Evolutionary conservation across 257 asterid genomes (phyloP), one percentile per base, ranked within the genome.

Genomic region (Gynochthodes officinalis): DNA sequence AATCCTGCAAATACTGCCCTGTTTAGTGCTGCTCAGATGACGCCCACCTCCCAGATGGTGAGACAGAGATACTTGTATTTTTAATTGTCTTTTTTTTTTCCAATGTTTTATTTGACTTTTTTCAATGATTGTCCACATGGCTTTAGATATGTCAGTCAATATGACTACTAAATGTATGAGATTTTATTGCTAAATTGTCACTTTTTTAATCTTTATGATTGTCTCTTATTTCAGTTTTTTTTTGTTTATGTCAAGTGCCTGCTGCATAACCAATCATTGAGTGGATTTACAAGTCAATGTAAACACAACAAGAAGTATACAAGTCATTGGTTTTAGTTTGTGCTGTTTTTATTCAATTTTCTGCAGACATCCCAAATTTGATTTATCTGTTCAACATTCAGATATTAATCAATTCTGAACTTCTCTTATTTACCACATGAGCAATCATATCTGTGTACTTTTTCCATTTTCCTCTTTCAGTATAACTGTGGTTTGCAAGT

Each of bases 21-120:
- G 68, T 94, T 87, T 81, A 94, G 85, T 88, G 91, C 99, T 60
- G 93, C 92, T 71, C 99, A 93, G 81, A 84, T 88, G 8, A 84
- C 91, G 55, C 87, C 97, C 33, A 85, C 83, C 69, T 81, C 97
- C 61, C 98, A 90, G 85, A 86, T 89, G 96, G 96, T 93, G 25
- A 83, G 90, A 81, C 67, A 68, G 52, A 7, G 8, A 15, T n/a
- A 7, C 15, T 39, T 68, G 23, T 67, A 25, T 71, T 3, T 50
- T 50, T 4, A 18, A 73, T 50, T 39, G 6, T 18, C 64, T 75
- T 55, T 42, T 54, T 37, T 54, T 44, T 58, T 32, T 25, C 25
- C 11, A 46, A 75, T 57, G 44, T 64, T 61, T 72, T 23, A 9
- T 50, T 52, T 58, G 68, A n/a, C 65, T 64, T 21, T 40, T 64